Conservation (phyloP, 495 filamentous ascomycete genomes). For the Lindgomyces ingoldianus region DNA sequence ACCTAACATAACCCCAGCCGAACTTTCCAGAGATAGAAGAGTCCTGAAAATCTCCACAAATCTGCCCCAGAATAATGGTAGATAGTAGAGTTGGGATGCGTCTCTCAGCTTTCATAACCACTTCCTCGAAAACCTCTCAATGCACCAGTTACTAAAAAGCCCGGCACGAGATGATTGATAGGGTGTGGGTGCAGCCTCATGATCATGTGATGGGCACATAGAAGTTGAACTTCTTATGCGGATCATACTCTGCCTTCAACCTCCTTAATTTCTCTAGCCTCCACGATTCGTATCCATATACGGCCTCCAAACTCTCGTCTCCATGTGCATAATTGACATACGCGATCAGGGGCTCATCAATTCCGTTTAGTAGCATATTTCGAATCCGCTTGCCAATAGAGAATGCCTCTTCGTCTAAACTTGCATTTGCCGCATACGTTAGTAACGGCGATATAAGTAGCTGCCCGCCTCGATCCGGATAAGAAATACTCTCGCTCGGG, state of each 20-base stretch:
- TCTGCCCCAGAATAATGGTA: no score
- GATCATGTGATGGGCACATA: constrained; percentile 12
- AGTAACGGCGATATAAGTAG: not conserved
- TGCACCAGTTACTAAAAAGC: no score
- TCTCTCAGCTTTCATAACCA: no score
- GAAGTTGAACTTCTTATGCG: not conserved
- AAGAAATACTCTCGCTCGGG: not conserved
- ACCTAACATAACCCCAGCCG: no score
- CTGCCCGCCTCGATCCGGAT: not conserved
- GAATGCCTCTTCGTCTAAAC: not conserved
- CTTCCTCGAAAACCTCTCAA: no score
- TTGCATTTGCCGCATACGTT: not conserved
- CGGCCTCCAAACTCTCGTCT: constrained; percentile 6
- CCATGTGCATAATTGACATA: constrained; percentile 29
- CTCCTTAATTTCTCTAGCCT: constrained; percentile 5
- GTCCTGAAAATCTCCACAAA: no score
- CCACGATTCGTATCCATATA: constrained; percentile 30
- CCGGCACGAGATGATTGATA: no score
- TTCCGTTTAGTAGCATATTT: not conserved
- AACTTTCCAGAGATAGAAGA: no score
- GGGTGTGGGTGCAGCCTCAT: no score
- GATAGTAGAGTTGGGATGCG: no score
- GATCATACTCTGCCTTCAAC: constrained; percentile 18
- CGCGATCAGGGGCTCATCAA: not conserved
- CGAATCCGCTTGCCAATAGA: not conserved